These are phyloP conservation scores for Gossypium raimondii DNA, from an alignment of 345 rosid species.

Conservation along the genomic window DNA sequence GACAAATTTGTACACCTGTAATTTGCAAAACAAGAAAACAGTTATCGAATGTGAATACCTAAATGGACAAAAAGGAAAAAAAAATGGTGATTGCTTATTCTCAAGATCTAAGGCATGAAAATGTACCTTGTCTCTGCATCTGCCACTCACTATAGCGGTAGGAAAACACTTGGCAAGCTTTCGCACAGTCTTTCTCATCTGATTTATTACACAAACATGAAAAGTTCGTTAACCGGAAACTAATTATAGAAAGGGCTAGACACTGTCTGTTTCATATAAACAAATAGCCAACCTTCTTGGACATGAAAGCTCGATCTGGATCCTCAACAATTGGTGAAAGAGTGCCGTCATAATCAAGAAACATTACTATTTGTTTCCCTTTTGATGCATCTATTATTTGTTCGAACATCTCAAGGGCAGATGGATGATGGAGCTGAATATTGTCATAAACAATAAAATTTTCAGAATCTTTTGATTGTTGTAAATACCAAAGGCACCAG, in stretches of 20 bases:
- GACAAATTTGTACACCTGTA: slow-evolving; percentile 80
- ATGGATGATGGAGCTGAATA: slow-evolving; percentile 64
- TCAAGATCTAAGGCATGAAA: background rate
- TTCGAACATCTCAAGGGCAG: slow-evolving; percentile 72
- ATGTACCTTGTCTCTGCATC: slow-evolving; percentile 92
- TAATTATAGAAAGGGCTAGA: background rate
- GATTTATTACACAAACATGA: background rate
- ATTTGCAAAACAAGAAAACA: background rate
- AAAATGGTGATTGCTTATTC: too few species aligned
- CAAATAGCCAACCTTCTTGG: slow-evolving; percentile 47
- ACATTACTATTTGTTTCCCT: slow-evolving; percentile 94
- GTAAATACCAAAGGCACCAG: background rate
- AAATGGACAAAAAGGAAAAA: background rate
- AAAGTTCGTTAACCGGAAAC: background rate
- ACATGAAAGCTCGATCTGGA: slow-evolving; percentile 93
- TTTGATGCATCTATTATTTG: slow-evolving; percentile 55
- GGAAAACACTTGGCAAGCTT: slow-evolving; percentile 62
- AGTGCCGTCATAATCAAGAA: slow-evolving; percentile 94
- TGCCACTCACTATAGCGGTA: slow-evolving; percentile 90
- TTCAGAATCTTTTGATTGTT: background rate
- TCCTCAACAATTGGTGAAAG: slow-evolving; percentile 96
- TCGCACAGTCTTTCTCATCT: slow-evolving; percentile 88
- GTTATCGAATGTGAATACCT: background rate
- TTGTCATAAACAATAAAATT: background rate
- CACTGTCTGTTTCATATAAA: background rate